Evolutionary conservation across 2,329 filamentous ascomycete species (phyloP).

Genomic region (Penicillium sp.): DNA sequence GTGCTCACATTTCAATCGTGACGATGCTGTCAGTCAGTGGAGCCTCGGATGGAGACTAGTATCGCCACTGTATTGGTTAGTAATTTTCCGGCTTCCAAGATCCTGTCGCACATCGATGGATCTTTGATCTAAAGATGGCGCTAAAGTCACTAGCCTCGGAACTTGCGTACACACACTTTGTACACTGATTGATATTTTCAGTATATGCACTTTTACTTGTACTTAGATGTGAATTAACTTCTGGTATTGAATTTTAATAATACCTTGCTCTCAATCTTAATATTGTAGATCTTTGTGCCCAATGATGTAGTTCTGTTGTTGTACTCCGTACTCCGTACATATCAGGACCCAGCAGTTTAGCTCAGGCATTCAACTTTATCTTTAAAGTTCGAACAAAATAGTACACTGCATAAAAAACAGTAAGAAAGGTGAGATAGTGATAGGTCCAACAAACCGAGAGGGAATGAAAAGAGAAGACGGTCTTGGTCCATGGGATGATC

Average conservation of each 20-base stretch:
- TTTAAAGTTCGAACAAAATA: not conserved
- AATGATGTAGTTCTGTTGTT: too few species aligned
- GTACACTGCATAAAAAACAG: not conserved
- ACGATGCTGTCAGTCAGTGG: not conserved
- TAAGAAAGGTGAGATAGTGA: not conserved
- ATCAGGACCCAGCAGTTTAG: not conserved
- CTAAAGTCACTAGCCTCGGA: not conserved
- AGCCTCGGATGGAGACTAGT: not conserved
- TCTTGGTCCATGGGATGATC: not conserved
- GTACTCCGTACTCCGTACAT: not conserved
- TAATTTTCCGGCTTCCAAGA: not conserved
- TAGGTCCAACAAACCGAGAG: too few species aligned
- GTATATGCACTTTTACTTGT: not conserved
- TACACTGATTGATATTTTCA: not conserved
- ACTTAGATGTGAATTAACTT: not conserved
- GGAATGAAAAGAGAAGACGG: not conserved
- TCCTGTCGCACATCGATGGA: not conserved
- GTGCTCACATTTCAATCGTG: not conserved
- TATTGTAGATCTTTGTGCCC: too few species aligned
- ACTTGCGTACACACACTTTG: not conserved
- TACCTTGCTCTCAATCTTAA: too few species aligned
- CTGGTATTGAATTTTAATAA: not conserved
- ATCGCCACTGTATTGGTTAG: not conserved
- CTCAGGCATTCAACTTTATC: not conserved
- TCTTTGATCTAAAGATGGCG: not conserved